Evolutionary conservation across 345 rosid species (phyloP), one percentile per base, ranked within the genome.

Genomic region (Gossypium arboreum): DNA sequence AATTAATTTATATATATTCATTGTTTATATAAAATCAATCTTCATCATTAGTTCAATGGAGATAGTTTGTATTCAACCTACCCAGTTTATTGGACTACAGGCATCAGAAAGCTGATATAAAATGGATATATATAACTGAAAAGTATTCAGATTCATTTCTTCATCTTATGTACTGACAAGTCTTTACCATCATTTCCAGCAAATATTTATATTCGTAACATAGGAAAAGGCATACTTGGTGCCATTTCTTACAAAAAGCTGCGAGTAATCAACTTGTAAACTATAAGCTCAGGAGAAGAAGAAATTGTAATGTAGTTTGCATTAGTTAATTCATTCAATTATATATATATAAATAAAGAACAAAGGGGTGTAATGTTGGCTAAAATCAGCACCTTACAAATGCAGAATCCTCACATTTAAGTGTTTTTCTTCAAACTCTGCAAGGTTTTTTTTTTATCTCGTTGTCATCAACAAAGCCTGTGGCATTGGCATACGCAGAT

Each of bases 381-480:
- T 57, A 27, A 57, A 22, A 57, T 57, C 9, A 59, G 11, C 62
- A 22, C 16, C 20, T 20, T 2, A 24, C 29, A 57, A 57, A 22
- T 57, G 62, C 62, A 57, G 24, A 34, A 74, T 70, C 61, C 57
- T 80, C 29, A 73, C 60, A 8, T 61, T 45, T 48, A 73, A 63
- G 39, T 80, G 77, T 29, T 77, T 73, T 20, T 80, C 72, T 2
- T 68, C 77, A 55, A 76, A 60, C 50, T 68, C 68, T 2, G 45
- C 80, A 7, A 80, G 78, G 24, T 62, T 77, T 11, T 27, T 11
- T 27, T 24, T 52, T 62, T 24, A 77, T 41, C 77, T 80, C 83
- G 24, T 51, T 17, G 60, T 69, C 73, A 69, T 69, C 73, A 17
- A 51, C 39, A 17, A 69, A 27, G 45, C 73, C 73, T n/a, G 51